phyloP scores from a whole-genome alignment of 805 yeast species.

The Yamadazyma insecticola region DNA sequence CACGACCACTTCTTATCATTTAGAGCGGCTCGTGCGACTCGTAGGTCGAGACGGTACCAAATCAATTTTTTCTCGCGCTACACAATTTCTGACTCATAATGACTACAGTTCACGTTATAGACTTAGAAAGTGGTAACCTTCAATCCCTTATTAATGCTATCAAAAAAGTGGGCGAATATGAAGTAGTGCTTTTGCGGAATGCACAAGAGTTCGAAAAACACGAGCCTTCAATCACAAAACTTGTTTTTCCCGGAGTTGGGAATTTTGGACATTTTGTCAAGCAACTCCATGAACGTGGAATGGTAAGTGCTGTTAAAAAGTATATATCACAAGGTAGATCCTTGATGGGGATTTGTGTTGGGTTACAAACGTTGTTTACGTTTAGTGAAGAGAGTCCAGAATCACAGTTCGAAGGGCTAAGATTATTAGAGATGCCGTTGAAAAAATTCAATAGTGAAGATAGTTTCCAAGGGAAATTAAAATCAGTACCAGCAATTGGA shows the following conservation, averaged over 20 bases:
- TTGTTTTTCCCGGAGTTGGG: constrained; percentile 96
- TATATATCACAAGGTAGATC: constrained; percentile 78
- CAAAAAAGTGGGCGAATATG: constrained; percentile 62
- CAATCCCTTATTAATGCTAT: constrained; percentile 88
- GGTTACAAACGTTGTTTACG: constrained; percentile 78
- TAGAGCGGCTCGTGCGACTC: too few relatives aligned
- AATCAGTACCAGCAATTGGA: constrained; percentile 95
- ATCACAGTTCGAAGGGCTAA: constrained; percentile 53
- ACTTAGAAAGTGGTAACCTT: constrained; percentile 90
- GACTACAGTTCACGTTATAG: constrained; percentile 63
- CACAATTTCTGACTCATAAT: too few relatives aligned
- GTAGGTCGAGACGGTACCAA: too few relatives aligned
- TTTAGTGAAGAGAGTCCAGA: constrained; percentile 70
- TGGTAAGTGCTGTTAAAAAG: constrained; percentile 58
- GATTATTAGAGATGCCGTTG: constrained; percentile 44
- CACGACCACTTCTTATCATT: too few relatives aligned
- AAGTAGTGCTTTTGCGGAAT: constrained; percentile 55
- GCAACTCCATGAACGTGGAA: constrained; percentile 55
- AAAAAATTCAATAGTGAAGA: constrained; percentile 51
- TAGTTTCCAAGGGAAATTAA: constrained; percentile 32
- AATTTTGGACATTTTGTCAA: constrained; percentile 91
- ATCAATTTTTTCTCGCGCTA: too few relatives aligned
- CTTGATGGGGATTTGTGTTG: constrained; percentile 97
- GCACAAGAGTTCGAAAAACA: constrained; percentile 47
- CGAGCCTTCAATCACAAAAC: constrained; percentile 43